Evolutionary conservation across 2,329 filamentous ascomycete genomes (phyloP).

Genomic region (Diaporthe sp.): DNA sequence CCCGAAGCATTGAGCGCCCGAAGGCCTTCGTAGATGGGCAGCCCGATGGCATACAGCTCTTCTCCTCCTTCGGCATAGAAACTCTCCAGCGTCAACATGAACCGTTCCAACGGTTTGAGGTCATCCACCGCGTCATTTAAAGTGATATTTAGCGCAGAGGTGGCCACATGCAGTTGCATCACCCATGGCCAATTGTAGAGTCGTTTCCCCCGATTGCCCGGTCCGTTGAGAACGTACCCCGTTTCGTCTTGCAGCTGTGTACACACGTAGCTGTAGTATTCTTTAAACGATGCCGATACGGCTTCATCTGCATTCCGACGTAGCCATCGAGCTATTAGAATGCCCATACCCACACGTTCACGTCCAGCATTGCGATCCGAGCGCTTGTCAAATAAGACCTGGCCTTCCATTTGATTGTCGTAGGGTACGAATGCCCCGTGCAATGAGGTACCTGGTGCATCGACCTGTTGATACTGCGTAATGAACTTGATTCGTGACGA

Average conservation of each 20-base stretch:
- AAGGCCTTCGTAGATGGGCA: background rate
- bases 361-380: background rate
- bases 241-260: background rate
- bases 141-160: background rate
- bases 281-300: background rate
- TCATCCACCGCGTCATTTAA: background rate
- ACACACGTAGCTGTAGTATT: background rate
- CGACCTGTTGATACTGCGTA: background rate
- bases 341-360: background rate
- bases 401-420: background rate
- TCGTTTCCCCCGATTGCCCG: background rate
- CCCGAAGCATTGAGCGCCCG: background rate
- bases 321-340: background rate
- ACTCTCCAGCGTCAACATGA: background rate
- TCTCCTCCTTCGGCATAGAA: background rate
- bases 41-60: background rate
- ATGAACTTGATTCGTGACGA: background rate
- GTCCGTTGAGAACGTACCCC: background rate
- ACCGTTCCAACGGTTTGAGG: background rate
- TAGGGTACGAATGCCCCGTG: background rate
- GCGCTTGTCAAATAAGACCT: background rate
- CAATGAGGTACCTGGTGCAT: background rate
- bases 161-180: background rate
- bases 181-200: constrained; percentile 12
- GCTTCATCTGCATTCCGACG: background rate